Conservation (phyloP, 148 eudicot species). For the Chenopodium berlandieri region DNA sequence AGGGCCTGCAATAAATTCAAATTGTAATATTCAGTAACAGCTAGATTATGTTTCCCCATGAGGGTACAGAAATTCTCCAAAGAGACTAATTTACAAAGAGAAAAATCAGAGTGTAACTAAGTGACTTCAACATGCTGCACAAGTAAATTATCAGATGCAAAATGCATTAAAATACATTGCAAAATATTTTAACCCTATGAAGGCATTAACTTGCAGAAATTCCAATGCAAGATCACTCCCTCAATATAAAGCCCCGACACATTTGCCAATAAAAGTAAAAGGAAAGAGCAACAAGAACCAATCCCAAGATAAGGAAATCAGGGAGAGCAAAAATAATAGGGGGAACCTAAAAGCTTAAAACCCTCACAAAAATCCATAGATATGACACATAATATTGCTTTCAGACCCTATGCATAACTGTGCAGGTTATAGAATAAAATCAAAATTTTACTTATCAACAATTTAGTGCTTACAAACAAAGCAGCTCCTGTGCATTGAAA, state of each 20-base stretch:
- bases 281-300: background rate
- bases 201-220: background rate
- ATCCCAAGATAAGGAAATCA: background rate
- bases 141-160: background rate
- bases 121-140: background rate
- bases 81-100: too few relatives aligned
- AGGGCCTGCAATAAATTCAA: conserved; percentile 19
- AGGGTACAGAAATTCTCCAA: too few relatives aligned
- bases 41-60: background rate
- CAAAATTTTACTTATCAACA: background rate
- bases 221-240: background rate
- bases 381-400: background rate
- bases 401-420: background rate
- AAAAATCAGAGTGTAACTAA: background rate
- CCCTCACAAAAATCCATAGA: background rate
- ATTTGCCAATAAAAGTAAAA: background rate
- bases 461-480: background rate
- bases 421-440: background rate
- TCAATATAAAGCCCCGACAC: background rate
- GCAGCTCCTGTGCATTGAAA: background rate
- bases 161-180: background rate
- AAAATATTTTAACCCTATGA: background rate
- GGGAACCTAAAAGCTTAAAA: background rate
- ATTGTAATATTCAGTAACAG: background rate
- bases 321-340: background rate